Percentiles rank a stretch among this genome's conserved stretches.
These are phyloP conservation scores for Henningerozyma blattae DNA, from an alignment of 805 yeast species.

Conservation along the genomic window DNA sequence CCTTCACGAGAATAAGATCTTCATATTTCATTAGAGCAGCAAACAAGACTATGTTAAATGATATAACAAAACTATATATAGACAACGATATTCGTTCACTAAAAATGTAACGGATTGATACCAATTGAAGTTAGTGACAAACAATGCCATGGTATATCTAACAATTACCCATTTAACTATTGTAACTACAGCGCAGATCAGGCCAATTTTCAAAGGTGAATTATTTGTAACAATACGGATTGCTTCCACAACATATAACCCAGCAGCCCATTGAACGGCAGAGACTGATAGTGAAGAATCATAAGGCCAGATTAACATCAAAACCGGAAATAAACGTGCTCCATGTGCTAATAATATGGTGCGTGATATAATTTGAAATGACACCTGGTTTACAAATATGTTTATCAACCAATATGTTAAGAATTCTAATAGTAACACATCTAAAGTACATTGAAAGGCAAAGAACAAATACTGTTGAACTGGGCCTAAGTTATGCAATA, in stretches of 20 bases:
- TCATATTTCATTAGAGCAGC: too few species aligned
- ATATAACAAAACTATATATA: not conserved
- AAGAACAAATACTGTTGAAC: constrained; percentile 45
- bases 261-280: constrained; percentile 48
- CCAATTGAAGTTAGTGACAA: constrained; percentile 8
- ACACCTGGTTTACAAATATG: constrained; percentile 6
- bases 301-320: constrained; percentile 95
- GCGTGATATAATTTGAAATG: constrained; percentile 33
- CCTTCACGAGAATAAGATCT: too few species aligned
- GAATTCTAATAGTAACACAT: constrained; percentile 23
- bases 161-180: constrained; percentile 10
- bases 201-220: constrained; percentile 14
- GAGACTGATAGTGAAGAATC: constrained; percentile 60
- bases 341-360: constrained; percentile 68
- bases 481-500: constrained; percentile 11
- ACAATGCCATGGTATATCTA: constrained; percentile 11
- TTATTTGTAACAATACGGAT: constrained; percentile 32
- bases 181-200: constrained; percentile 10
- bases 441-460: constrained; percentile 38
- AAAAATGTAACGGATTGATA: constrained; percentile 1
- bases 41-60: too few species aligned
- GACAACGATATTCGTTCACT: not conserved
- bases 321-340: constrained; percentile 75
- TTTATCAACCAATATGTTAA: constrained; percentile 17
- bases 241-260: constrained; percentile 56